Conservation (phyloP, 176 grass and related monocot species). For the Paspalum notatum region DNA sequence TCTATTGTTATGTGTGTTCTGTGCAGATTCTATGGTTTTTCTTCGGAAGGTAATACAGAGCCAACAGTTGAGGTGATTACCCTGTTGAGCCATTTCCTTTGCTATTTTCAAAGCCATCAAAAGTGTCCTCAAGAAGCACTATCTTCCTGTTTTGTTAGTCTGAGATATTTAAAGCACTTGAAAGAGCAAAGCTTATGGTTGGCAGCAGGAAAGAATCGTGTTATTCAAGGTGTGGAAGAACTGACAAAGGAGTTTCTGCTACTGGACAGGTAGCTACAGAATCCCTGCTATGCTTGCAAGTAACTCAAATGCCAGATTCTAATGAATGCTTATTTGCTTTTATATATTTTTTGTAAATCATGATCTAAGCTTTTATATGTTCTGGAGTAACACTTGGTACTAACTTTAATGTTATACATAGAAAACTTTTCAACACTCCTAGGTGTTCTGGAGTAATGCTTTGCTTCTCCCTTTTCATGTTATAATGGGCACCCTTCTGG, state of each 20-base stretch:
- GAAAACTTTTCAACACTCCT: constrained; percentile 1
- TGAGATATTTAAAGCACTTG: constrained; percentile 92
- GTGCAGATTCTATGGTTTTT: constrained; percentile 91
- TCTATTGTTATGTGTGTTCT: constrained; percentile 18
- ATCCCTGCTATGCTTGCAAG: background rate
- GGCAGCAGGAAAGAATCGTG: constrained; percentile 62
- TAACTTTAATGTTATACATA: background rate
- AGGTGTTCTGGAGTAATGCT: background rate
- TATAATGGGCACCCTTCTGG: background rate
- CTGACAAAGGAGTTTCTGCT: constrained; percentile 94
- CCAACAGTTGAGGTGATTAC: constrained; percentile 74
- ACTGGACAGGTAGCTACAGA: constrained; percentile 74
- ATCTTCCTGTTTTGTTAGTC: constrained; percentile 61
- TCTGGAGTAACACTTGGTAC: background rate
- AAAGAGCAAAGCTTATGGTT: constrained; percentile 84
- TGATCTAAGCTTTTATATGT: background rate
- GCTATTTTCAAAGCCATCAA: constrained; percentile 8
- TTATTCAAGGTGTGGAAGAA: constrained; percentile 97
- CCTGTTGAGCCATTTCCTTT: constrained; percentile 3
- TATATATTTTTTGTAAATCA: constrained; percentile 7
- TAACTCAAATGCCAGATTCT: background rate
- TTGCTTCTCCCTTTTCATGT: background rate
- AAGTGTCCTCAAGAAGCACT: constrained; percentile 21
- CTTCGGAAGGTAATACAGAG: constrained; percentile 78
- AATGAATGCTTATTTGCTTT: constrained; percentile 23